phyloP scores from a whole-genome alignment of 768 basidiomycete genomes.

The Goffeauzyma gilvescens region DNA sequence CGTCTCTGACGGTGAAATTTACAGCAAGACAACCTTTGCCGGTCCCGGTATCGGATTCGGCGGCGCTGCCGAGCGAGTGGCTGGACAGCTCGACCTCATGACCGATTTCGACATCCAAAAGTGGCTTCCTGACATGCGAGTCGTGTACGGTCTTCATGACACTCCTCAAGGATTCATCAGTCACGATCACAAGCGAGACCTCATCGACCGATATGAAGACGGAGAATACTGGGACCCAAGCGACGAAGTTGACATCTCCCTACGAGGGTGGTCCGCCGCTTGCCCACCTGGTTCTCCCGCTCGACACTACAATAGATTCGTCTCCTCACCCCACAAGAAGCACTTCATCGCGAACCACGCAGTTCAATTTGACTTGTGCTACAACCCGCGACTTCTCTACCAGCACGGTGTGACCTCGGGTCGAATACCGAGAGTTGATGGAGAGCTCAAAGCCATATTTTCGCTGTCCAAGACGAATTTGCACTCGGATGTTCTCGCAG shows the following conservation, averaged over 20 bases:
- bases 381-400: constrained; percentile 29
- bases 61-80: constrained; percentile 15
- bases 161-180: constrained; percentile 17
- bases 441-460: constrained; percentile 21
- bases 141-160: constrained; percentile 22
- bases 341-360: constrained; percentile 30
- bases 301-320: not conserved
- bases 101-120: constrained; percentile 11
- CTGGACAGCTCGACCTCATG: constrained; percentile 18
- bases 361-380: constrained; percentile 30
- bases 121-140: constrained; percentile 17
- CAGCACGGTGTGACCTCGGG: constrained; percentile 31
- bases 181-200: constrained; percentile 17
- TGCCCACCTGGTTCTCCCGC: constrained; percentile 10
- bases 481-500: constrained; percentile 25
- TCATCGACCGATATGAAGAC: constrained; percentile 15
- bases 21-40: constrained; percentile 9
- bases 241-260: constrained; percentile 14
- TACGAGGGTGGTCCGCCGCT: constrained; percentile 14
- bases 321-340: constrained; percentile 6
- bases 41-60: constrained; percentile 8
- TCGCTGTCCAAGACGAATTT: constrained; percentile 21
- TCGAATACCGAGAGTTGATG: constrained; percentile 11
- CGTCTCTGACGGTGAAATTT: constrained; percentile 12
- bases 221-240: constrained; percentile 16